Evolutionary conservation across 176 grass and related monocot genomes (phyloP).

Genomic region (Otatea glauca): DNA sequence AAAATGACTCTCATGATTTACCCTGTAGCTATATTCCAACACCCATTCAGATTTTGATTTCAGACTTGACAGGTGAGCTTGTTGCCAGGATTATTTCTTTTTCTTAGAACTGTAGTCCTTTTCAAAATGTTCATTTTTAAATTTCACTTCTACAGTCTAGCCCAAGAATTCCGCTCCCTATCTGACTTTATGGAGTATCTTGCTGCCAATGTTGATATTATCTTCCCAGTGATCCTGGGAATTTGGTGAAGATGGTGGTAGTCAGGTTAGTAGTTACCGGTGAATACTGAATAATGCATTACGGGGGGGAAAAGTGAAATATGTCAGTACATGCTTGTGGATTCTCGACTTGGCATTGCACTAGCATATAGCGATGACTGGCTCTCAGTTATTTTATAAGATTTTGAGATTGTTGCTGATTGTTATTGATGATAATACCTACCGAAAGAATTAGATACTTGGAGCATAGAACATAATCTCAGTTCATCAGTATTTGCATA

Average conservation of each 20-base stretch:
- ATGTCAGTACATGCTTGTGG: not conserved
- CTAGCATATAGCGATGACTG: not conserved
- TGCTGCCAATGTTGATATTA: constrained; percentile 71
- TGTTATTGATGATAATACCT: not conserved
- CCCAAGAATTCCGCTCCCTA: constrained; percentile 76
- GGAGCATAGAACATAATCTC: not conserved
- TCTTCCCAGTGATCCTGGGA: constrained; percentile 88
- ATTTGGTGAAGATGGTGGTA: constrained; percentile 95
- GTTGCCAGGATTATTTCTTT: not conserved
- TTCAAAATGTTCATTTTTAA: not conserved
- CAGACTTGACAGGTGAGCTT: constrained; percentile 80
- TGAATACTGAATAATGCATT: not conserved
- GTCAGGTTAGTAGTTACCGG: constrained; percentile 59
- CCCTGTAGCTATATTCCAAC: constrained; percentile 79
- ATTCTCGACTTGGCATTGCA: not conserved
- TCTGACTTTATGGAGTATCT: constrained; percentile 81
- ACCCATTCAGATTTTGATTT: constrained; percentile 96
- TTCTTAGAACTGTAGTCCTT: not conserved
- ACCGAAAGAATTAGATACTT: not conserved
- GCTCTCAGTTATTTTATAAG: not conserved
- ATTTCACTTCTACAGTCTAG: constrained; percentile 58
- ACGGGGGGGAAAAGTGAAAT: not conserved
- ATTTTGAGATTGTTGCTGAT: not conserved
- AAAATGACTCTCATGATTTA: constrained; percentile 27
- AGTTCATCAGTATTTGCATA: not conserved